Evolutionary conservation across 2,329 filamentous ascomycete species (phyloP).

Genomic region (Domatiomyces globalis): DNA sequence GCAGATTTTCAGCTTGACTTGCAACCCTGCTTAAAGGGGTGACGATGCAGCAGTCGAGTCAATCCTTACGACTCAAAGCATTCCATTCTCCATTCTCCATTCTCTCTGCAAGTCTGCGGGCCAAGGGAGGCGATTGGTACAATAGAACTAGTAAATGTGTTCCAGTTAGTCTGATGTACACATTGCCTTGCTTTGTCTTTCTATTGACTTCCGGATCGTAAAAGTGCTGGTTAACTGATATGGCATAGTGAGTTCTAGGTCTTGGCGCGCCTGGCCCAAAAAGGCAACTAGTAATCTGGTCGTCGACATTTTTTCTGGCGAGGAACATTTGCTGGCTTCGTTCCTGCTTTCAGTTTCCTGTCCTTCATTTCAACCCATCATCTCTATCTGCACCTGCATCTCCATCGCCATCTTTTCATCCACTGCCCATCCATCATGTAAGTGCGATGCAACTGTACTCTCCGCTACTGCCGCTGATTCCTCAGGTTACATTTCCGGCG

Average conservation of each 20-base stretch:
- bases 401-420: neutral
- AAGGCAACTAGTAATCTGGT: neutral
- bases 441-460: neutral
- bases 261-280: neutral
- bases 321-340: neutral
- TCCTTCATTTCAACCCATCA: neutral
- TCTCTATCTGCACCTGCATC: neutral
- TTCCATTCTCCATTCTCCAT: no score
- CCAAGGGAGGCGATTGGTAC: no score
- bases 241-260: neutral
- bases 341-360: neutral
- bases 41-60: no score
- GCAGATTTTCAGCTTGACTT: neutral
- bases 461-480: neutral
- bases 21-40: neutral
- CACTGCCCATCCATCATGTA: neutral
- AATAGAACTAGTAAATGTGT: no score
- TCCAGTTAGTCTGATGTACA: no score
- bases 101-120: no score
- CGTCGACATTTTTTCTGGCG: neutral
- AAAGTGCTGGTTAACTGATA: no score
- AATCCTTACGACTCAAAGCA: no score
- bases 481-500: slow-evolving; percentile 45
- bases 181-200: no score
- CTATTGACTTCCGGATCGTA: no score